phyloP scores from a whole-genome alignment of 345 rosid species.

The Heritiera littoralis region DNA sequence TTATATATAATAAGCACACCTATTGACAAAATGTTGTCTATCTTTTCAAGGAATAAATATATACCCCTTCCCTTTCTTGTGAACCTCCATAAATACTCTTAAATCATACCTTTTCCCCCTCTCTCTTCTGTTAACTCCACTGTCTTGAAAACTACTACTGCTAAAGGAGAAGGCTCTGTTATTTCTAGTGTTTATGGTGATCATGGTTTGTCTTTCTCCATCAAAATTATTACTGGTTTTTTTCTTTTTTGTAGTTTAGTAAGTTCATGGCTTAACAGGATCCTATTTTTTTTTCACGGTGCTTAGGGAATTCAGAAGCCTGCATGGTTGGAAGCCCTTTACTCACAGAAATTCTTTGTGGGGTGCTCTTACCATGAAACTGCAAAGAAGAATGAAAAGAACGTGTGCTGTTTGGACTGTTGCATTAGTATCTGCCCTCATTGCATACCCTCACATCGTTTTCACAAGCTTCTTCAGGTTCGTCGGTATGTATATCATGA shows the following conservation, averaged over 20 bases:
- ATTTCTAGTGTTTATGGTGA: constrained; percentile 32
- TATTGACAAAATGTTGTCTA: constrained; percentile 35
- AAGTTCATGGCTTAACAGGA: neutral
- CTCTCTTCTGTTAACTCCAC: constrained; percentile 27
- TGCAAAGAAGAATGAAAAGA: constrained; percentile 91
- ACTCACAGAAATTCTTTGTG: constrained; percentile 75
- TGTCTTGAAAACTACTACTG: constrained; percentile 29
- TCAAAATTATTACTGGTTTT: neutral
- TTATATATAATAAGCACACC: constrained; percentile 11
- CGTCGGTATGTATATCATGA: constrained; percentile 97
- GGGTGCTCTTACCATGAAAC: constrained; percentile 74
- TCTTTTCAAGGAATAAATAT: constrained; percentile 58
- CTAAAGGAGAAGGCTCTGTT: constrained; percentile 8
- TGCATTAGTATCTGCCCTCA: constrained; percentile 93
- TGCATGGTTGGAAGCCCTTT: constrained; percentile 92
- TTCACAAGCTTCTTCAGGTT: constrained; percentile 87
- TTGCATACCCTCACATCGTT: constrained; percentile 82
- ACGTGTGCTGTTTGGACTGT: constrained; percentile 89
- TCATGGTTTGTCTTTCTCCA: constrained; percentile 53
- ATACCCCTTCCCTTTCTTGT: constrained; percentile 44
- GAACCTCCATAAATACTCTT: constrained; percentile 68
- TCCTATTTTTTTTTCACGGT: neutral
- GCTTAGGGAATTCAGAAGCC: constrained; percentile 75
- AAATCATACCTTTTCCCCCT: constrained; percentile 35
- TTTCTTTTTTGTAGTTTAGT: neutral